phyloP scores from a whole-genome alignment of 305 asterid species.

The Rubia occidens region DNA sequence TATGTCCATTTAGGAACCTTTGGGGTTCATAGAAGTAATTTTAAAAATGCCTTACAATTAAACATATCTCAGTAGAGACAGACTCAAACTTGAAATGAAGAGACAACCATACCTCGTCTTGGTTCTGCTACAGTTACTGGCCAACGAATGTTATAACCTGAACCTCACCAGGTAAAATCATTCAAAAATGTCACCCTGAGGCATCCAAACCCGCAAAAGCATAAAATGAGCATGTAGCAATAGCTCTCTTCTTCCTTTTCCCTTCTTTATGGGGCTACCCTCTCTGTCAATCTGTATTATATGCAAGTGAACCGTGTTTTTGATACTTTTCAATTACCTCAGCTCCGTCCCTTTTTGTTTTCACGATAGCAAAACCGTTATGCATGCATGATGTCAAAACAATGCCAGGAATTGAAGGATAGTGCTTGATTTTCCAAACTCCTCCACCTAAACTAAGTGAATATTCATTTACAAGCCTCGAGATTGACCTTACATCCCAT shows the following conservation, averaged over 20 bases:
- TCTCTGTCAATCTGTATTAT: slow-evolving; percentile 96
- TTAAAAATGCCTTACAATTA: neutral
- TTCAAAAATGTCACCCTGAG: slow-evolving; percentile 28
- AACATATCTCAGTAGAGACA: neutral
- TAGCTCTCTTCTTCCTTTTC: slow-evolving; percentile 25
- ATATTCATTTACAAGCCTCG: slow-evolving; percentile 43
- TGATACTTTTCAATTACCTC: slow-evolving; percentile 46
- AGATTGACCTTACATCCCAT: slow-evolving; percentile 77
- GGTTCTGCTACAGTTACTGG: neutral
- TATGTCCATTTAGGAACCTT: neutral
- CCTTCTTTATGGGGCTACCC: slow-evolving; percentile 25
- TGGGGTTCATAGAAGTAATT: neutral
- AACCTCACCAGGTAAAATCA: slow-evolving; percentile 1
- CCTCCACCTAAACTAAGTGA: slow-evolving; percentile 68
- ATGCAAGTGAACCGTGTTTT: slow-evolving; percentile 76
- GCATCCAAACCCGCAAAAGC: slow-evolving; percentile 82
- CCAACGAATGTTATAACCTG: neutral
- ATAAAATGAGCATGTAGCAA: slow-evolving; percentile 88
- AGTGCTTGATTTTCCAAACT: slow-evolving; percentile 89
- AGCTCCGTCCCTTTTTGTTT: slow-evolving; percentile 28
- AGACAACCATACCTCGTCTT: neutral
- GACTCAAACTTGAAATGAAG: neutral
- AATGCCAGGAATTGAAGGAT: slow-evolving; percentile 43
- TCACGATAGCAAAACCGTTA: slow-evolving; percentile 70
- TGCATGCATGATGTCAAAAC: slow-evolving; percentile 87